Percentiles rank a stretch among this genome's conserved stretches.
These are phyloP conservation scores for Aquilaria yunnanensis DNA, from an alignment of 345 rosid genomes.

Conservation along the genomic window DNA sequence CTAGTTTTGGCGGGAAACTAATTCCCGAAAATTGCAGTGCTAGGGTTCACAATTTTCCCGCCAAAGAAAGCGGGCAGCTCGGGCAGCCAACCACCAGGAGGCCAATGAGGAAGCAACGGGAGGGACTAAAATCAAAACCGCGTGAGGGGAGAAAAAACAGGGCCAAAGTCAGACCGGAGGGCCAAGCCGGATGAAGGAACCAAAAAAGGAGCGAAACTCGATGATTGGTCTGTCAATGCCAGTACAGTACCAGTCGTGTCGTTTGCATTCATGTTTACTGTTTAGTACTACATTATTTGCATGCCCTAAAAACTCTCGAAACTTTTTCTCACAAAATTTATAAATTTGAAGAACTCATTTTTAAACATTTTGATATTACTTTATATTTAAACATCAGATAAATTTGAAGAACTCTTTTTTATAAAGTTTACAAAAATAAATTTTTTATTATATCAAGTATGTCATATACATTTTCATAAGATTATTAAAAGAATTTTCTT, in stretches of 20 bases:
- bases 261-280: too few relatives aligned
- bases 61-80: constrained; percentile 24
- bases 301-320: too few relatives aligned
- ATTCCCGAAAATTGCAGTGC: background rate
- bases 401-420: too few relatives aligned
- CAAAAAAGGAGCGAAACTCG: constrained; percentile 12
- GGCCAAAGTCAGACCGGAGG: constrained; percentile 16
- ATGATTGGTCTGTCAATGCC: constrained; percentile 14
- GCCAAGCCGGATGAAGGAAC: constrained; percentile 2
- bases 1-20: constrained; percentile 21
- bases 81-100: constrained; percentile 19
- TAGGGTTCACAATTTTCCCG: constrained; percentile 17
- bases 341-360: too few relatives aligned
- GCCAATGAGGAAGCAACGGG: constrained; percentile 2
- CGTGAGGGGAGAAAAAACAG: constrained; percentile 2
- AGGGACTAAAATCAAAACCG: constrained; percentile 18
- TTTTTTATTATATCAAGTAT: too few relatives aligned
- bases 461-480: too few relatives aligned
- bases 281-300: too few relatives aligned
- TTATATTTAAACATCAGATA: too few relatives aligned
- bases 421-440: too few relatives aligned
- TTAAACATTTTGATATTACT: too few relatives aligned
- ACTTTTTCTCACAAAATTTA: too few relatives aligned
- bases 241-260: background rate
- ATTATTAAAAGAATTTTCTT: too few relatives aligned